Conservation (phyloP, 1,284 basidiomycete genomes). For the Volvariella surrecta region DNA sequence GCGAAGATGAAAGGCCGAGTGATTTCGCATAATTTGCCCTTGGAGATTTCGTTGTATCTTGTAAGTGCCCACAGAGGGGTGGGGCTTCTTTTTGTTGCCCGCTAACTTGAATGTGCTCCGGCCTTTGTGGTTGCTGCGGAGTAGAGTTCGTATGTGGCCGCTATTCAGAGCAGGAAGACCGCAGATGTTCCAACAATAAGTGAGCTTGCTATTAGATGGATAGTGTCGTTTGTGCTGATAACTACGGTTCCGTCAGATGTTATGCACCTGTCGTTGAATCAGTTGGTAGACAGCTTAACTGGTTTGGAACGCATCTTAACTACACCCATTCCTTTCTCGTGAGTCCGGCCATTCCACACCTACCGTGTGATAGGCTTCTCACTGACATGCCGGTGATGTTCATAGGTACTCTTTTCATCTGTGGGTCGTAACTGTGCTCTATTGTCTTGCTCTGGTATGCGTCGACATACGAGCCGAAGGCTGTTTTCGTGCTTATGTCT, state of each 20-base stretch:
- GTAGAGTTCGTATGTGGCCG: slow-evolving; percentile 59
- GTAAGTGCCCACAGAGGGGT: slow-evolving; percentile 35
- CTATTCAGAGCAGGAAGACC: slow-evolving; percentile 49
- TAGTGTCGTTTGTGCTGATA: too few relatives aligned
- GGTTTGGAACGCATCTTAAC: slow-evolving; percentile 71
- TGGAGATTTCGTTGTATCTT: slow-evolving; percentile 69
- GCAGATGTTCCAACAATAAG: slow-evolving; percentile 61
- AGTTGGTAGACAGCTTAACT: slow-evolving; percentile 60
- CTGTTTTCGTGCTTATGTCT: slow-evolving; percentile 3
- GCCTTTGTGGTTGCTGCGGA: neutral
- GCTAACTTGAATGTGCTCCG: slow-evolving; percentile 4
- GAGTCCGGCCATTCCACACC: slow-evolving; percentile 14
- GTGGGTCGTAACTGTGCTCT: slow-evolving; percentile 54
- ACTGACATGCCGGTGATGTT: too few relatives aligned
- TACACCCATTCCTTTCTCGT: slow-evolving; percentile 77
- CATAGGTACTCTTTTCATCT: slow-evolving; percentile 55
- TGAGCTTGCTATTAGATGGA: slow-evolving; percentile 21
- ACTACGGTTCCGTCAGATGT: slow-evolving; percentile 27
- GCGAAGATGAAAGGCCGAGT: slow-evolving; percentile 33
- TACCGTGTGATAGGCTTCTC: too few relatives aligned
- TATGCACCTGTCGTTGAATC: slow-evolving; percentile 42
- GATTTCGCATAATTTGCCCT: slow-evolving; percentile 59
- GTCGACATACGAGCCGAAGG: neutral
- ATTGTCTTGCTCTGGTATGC: slow-evolving; percentile 46
- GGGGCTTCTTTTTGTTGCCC: slow-evolving; percentile 4